These are phyloP conservation scores for Penicillium sp. DNA, from an alignment of 2,329 filamentous ascomycete species.

Conservation along the genomic window DNA sequence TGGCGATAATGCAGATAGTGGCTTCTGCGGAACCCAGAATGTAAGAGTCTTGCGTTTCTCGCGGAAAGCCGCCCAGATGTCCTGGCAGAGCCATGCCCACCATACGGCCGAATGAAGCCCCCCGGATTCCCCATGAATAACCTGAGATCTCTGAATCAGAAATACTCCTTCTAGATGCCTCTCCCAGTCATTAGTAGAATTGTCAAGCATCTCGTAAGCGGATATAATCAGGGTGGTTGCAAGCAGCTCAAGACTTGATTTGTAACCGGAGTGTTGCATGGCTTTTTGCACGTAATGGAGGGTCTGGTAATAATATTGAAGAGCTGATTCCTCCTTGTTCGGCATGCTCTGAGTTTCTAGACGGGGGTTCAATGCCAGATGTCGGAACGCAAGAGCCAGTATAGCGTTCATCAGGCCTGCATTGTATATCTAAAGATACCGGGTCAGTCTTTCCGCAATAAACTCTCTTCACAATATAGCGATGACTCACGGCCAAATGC, in stretches of 20 bases:
- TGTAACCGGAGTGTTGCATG: conserved; percentile 30
- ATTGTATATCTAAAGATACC: conserved; percentile 19
- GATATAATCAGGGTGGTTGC: conserved; percentile 31
- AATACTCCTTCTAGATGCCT: conserved; percentile 35
- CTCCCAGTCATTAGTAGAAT: conserved; percentile 34
- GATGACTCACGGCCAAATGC: conserved; percentile 20
- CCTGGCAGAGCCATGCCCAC: conserved; percentile 39
- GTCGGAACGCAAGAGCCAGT: conserved; percentile 30
- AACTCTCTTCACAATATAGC: neutral
- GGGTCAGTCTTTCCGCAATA: conserved; percentile 2
- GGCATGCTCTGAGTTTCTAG: conserved; percentile 9
- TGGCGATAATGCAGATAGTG: conserved; percentile 15
- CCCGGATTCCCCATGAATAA: conserved; percentile 31
- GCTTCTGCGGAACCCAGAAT: conserved; percentile 28
- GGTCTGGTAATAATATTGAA: conserved; percentile 35
- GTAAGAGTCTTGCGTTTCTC: conserved; percentile 33
- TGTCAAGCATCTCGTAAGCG: conserved; percentile 37
- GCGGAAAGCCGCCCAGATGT: conserved; percentile 35
- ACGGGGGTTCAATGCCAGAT: conserved; percentile 23
- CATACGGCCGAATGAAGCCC: conserved; percentile 33
- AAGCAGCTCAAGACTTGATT: conserved; percentile 32
- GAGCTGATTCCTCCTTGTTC: conserved; percentile 19
- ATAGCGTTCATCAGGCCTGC: conserved; percentile 33
- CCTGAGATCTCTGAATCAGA: conserved; percentile 33
- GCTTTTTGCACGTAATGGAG: conserved; percentile 34